Evolutionary conservation across 2,329 filamentous ascomycete species (phyloP), one percentile per base, ranked within the genome.

Genomic region (Aspergillus niger): DNA sequence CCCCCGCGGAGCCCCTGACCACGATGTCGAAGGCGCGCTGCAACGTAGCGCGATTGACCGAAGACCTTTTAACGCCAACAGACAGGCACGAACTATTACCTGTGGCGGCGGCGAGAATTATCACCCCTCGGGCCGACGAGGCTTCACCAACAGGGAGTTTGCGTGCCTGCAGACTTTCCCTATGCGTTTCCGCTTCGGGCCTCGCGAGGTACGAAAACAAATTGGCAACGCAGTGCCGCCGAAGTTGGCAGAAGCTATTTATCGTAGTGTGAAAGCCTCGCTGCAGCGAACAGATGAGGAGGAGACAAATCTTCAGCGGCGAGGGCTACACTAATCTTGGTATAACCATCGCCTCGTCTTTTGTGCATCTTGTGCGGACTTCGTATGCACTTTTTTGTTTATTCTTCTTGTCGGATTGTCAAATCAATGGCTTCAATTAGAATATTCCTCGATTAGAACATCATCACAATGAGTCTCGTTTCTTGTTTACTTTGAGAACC

Each of bases 201-300:
- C 75, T 0, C 67, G 51, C 0, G 69, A 74, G 1, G 70, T 73
- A 0, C 68, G 83, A 65, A 83, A 80, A 63, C 90, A 92, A 71
- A 90, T 94, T 63, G 91, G 91, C 0, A 94, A 95, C 68, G 91
- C 91, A 0, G 91, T 94, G 15, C 89, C 91, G 0, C 86, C 90
- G 7, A 59, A 71, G 15, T 63, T 83, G 8, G 77, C 78, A 0
- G 71, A 74, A 55, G 74, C 72, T 5, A 53, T 83, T 4, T 77
- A 79, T 55, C 58, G 60, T 32, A 71, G 76, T 51, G 71, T 82
- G 3, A 69, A 73, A 22, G 72, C 70, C 51, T 71, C 73, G 1
- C 56, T 83, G 59, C 68, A 68, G 55, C 65, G 66, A 53, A 75
- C 71, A 0, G 81, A 82, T 59, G 68, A 64, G 51, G 56, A 57